phyloP scores from a whole-genome alignment of 1,284 basidiomycete genomes.

The Tilletia setariae region DNA sequence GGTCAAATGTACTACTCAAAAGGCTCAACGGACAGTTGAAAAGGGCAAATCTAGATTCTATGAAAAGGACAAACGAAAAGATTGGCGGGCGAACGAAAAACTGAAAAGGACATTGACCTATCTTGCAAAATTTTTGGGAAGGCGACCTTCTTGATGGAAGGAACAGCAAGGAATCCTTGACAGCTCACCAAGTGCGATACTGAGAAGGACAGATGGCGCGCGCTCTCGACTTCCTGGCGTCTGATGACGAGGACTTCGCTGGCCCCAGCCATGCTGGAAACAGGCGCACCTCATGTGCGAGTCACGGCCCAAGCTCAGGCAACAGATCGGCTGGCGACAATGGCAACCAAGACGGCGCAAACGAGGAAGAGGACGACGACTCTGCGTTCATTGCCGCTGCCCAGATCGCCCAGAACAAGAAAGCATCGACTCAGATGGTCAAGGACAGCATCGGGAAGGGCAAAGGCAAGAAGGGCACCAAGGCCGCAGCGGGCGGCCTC shows the following conservation, averaged over 20 bases:
- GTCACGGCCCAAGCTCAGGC: neutral
- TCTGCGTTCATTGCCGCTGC: slow-evolving; percentile 49
- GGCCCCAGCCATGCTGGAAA: neutral
- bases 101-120: too few relatives aligned
- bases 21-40: too few relatives aligned
- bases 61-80: too few relatives aligned
- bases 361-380: slow-evolving; percentile 40
- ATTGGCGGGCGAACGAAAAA: too few relatives aligned
- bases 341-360: slow-evolving; percentile 17
- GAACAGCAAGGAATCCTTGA: too few relatives aligned
- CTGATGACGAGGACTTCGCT: slow-evolving; percentile 34
- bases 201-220: slow-evolving; percentile 30
- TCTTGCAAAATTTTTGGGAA: too few relatives aligned
- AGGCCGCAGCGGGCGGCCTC: slow-evolving; percentile 10
- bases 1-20: too few relatives aligned
- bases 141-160: too few relatives aligned
- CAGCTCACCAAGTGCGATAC: too few relatives aligned
- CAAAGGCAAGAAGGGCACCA: slow-evolving; percentile 33
- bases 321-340: slow-evolving; percentile 10
- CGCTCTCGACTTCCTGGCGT: slow-evolving; percentile 44
- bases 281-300: neutral
- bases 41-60: too few relatives aligned
- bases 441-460: slow-evolving; percentile 38
- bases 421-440: slow-evolving; percentile 44
- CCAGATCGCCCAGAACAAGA: slow-evolving; percentile 48